Conservation (phyloP, 2,329 filamentous ascomycete genomes). For the Neonectria neomacrospora region DNA sequence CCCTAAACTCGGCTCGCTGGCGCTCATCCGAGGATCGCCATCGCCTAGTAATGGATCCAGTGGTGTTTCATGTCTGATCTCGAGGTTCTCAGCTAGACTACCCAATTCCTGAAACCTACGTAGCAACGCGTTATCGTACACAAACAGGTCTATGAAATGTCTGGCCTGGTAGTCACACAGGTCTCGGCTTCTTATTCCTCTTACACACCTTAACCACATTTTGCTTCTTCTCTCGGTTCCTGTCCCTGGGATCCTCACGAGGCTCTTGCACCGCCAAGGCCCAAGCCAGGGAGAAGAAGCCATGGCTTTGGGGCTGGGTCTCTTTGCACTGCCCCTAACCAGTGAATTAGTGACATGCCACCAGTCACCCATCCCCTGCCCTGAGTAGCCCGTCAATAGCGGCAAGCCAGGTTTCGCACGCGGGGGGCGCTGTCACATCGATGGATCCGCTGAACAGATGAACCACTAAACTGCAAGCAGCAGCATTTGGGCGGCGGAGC, state of each 20-base stretch:
- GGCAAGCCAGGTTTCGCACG: conserved; percentile 3
- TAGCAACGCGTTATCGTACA: neutral
- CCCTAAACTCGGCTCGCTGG: neutral
- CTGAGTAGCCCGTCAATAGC: conserved; percentile 6
- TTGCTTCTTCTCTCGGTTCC: neutral
- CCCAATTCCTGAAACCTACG: neutral
- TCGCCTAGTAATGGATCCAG: neutral
- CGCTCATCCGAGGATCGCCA: neutral
- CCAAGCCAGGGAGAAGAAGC: neutral
- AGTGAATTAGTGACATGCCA: conserved; percentile 2
- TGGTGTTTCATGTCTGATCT: neutral
- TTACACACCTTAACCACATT: neutral
- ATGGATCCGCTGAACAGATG: neutral
- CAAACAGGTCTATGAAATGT: too few species aligned
- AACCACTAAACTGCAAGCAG: conserved; percentile 1
- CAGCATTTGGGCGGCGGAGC: conserved; percentile 28
- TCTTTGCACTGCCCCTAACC: conserved; percentile 14
- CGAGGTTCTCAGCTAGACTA: neutral
- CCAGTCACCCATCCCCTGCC: neutral
- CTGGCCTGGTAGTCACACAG: neutral
- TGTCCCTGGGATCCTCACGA: neutral
- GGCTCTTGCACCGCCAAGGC: conserved; percentile 7
- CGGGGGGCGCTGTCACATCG: conserved; percentile 9
- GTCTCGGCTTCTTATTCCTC: neutral
- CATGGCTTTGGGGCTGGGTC: conserved; percentile 9